Evolutionary conservation across 805 yeast genomes (phyloP).

Genomic region (Metschnikowia gelsemii): DNA sequence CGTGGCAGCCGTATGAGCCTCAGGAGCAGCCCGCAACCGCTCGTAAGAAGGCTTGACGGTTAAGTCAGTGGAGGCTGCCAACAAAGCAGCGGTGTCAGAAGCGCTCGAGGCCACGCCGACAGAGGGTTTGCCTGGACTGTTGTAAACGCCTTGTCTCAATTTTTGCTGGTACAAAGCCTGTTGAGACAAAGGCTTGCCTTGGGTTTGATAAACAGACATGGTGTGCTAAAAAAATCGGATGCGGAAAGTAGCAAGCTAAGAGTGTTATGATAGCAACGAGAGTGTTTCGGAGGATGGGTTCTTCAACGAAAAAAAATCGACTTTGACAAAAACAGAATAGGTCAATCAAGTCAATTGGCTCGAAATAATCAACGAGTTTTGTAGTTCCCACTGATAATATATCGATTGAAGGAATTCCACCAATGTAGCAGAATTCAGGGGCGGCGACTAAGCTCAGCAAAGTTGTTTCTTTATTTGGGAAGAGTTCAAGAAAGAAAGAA

Average conservation of each 20-base stretch:
- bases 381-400: no score
- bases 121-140: constrained; percentile 47
- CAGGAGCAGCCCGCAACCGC: constrained; percentile 51
- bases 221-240: background rate
- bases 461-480: no score
- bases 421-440: no score
- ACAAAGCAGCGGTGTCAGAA: constrained; percentile 72
- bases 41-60: constrained; percentile 62
- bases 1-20: constrained; percentile 66
- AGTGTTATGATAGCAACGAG: background rate
- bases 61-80: constrained; percentile 67
- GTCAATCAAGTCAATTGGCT: no score
- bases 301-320: no score
- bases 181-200: constrained; percentile 69
- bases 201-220: constrained; percentile 60
- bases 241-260: background rate
- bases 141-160: constrained; percentile 63
- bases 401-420: no score
- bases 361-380: no score
- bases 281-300: no score
- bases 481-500: no score
- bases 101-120: constrained; percentile 69
- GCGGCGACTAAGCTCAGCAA: no score
- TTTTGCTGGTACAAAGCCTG: constrained; percentile 77
- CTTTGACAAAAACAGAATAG: no score